phyloP scores from a whole-genome alignment of 495 filamentous ascomycete genomes.

The Patellaria atrata region DNA sequence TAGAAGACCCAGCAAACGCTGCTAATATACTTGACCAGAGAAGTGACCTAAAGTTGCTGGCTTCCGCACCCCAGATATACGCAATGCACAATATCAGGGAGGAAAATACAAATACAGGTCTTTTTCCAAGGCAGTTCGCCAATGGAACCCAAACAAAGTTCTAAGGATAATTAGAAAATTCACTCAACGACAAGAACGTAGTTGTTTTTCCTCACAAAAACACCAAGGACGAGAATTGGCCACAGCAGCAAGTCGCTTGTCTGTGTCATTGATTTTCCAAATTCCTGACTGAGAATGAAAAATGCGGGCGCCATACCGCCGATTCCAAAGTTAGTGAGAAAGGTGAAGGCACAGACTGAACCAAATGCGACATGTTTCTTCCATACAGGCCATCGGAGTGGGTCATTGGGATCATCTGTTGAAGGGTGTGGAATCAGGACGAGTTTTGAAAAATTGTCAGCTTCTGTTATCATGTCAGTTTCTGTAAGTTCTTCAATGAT shows the following conservation, averaged over 20 bases:
- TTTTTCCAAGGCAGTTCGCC: constrained; percentile 26
- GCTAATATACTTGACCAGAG: constrained; percentile 25
- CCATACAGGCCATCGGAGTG: constrained; percentile 24
- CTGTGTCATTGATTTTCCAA: constrained; percentile 21
- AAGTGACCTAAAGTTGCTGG: constrained; percentile 18
- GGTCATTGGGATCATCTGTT: constrained; percentile 19
- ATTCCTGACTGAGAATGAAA: constrained; percentile 20
- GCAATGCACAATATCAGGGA: constrained; percentile 19
- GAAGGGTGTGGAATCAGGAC: constrained; percentile 20
- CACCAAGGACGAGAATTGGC: constrained; percentile 23
- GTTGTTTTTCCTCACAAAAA: constrained; percentile 10
- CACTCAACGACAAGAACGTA: background rate
- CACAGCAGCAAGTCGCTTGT: constrained; percentile 21
- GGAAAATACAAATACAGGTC: constrained; percentile 24
- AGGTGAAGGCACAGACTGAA: constrained; percentile 20
- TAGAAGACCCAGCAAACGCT: constrained; percentile 22
- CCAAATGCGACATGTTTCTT: constrained; percentile 25
- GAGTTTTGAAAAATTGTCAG: constrained; percentile 2
- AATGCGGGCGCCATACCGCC: constrained; percentile 26
- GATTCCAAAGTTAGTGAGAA: constrained; percentile 25
- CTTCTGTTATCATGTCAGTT: constrained; percentile 4
- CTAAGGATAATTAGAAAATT: background rate
- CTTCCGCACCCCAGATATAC: constrained; percentile 24
- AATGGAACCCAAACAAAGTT: constrained; percentile 29
- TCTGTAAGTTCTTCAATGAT: background rate